These are phyloP conservation scores for Penicillium fuscoglaucum DNA, from an alignment of 2,329 filamentous ascomycete species.

Conservation along the genomic window DNA sequence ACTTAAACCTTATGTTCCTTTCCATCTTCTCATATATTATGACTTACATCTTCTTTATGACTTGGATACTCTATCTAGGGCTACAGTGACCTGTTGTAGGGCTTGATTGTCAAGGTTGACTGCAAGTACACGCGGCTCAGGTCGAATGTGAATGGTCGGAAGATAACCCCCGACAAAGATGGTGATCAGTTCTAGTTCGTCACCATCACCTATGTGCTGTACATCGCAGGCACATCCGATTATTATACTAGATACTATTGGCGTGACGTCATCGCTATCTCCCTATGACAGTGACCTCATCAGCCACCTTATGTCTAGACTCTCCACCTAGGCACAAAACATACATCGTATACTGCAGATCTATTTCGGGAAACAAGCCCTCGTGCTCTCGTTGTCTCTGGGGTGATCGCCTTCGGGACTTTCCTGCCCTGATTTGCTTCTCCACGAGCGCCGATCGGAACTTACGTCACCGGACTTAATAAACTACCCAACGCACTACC, in stretches of 20 bases:
- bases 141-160: background rate
- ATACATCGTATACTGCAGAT: background rate
- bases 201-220: constrained; percentile 4
- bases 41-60: background rate
- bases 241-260: background rate
- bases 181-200: background rate
- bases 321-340: background rate
- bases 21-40: background rate
- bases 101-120: background rate
- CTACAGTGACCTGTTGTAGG: background rate
- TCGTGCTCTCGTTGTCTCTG: background rate
- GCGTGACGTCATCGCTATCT: background rate
- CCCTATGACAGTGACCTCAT: background rate
- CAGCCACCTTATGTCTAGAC: background rate
- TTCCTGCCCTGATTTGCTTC: background rate
- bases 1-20: background rate
- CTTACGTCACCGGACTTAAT: background rate
- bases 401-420: background rate
- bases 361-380: background rate
- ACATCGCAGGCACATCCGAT: background rate
- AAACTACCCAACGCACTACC: no score
- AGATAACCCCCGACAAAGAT: background rate
- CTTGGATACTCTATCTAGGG: background rate
- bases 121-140: background rate
- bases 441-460: background rate